Conservation (phyloP, 179 eudicot species). For the Patellifolia procumbens region DNA sequence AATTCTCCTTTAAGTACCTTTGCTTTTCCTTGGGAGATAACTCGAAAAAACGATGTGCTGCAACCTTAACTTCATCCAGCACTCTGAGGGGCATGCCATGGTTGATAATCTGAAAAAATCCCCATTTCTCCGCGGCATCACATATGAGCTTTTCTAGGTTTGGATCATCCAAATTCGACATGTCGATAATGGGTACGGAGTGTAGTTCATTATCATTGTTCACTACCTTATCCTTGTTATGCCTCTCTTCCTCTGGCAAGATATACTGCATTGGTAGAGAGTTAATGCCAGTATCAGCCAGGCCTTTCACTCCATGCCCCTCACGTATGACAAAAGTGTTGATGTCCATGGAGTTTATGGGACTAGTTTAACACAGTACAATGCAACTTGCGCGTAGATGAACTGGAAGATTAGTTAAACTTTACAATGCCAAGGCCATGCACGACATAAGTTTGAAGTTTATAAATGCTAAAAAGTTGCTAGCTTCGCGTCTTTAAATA, state of each 20-base stretch:
- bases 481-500: too few relatives aligned
- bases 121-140: slow-evolving; percentile 42
- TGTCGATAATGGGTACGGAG: slow-evolving; percentile 40
- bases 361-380: too few relatives aligned
- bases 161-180: slow-evolving; percentile 37
- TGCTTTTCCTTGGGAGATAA: slow-evolving; percentile 41
- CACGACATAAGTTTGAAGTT: too few relatives aligned
- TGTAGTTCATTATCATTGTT: too few relatives aligned
- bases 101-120: slow-evolving; percentile 47
- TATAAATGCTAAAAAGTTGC: too few relatives aligned
- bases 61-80: slow-evolving; percentile 40
- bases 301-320: slow-evolving; percentile 25
- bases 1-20: slow-evolving; percentile 42
- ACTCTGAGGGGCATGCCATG: slow-evolving; percentile 39
- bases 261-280: slow-evolving; percentile 17
- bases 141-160: slow-evolving; percentile 26
- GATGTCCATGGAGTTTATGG: too few relatives aligned
- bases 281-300: slow-evolving; percentile 19
- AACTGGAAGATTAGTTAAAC: too few relatives aligned
- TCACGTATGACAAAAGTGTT: too few relatives aligned
- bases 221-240: background rate
- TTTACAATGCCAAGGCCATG: too few relatives aligned
- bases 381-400: too few relatives aligned
- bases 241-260: background rate
- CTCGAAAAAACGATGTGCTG: slow-evolving; percentile 37